Base-by-base conservation (phyloP, 257 asterid genomes). In the Fraxinus americana region DNA sequence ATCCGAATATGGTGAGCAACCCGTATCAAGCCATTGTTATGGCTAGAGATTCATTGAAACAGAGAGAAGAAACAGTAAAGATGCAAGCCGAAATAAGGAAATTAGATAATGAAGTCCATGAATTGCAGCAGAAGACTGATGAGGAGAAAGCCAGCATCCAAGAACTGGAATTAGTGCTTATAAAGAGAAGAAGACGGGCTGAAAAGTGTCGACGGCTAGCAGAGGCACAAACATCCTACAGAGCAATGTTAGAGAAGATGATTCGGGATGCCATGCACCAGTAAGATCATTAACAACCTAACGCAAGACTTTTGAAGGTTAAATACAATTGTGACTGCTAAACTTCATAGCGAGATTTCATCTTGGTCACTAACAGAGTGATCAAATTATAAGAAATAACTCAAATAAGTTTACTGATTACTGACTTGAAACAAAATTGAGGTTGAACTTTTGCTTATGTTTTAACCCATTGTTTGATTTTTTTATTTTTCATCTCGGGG, bases 261-360 rank as follows among this genome's bases (percentile, higher is more conserved):
- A 96, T 96, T 57, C 88, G 98, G 81, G 99, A 96, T 63, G 97
- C 99, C 77, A 93, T 93, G 97, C 99, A 93, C 87, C 99, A 93
- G 99, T 96, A 89, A 86, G 94, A 78, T 71, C 30, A 30, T 68
- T 68, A 23, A 5, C 68, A 39, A 25, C 21, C 52, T 45, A 52
- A 81, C 17, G 17, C 19, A 17, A 12, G 17, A 45, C 5, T 45
- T 61, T 61, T 61, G 68, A 61, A 23, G 29, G 4, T 21, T 61
- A 61, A 61, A 61, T n/a, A 19, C 52, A 45, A 0, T 11, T 2
- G 5, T 45, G 52, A 45, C 19, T 6, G 45, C 12, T 7, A 39
- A 39, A 39, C 45, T 39, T 9, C 11, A 41, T 10, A 11, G 48
- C 48, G 4, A 39, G 2, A 9, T 39, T 39, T 39, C 45, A 39